Evolutionary conservation across 768 basidiomycete genomes (phyloP).

Genomic region (Rhodotorula sphaerocarpa): DNA sequence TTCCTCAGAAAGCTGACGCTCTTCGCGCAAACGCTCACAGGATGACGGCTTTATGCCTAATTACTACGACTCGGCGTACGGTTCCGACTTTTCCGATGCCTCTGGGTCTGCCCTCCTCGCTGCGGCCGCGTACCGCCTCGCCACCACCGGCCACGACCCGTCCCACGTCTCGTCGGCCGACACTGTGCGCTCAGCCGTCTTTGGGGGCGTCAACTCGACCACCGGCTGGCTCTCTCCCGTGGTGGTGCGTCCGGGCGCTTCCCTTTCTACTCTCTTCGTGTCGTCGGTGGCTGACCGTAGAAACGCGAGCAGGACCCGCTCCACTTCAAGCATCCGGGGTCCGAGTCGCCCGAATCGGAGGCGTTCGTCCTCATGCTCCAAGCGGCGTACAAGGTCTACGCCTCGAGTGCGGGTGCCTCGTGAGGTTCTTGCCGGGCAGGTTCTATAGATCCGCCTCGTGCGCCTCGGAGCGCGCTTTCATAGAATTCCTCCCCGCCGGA

Average conservation of each 20-base stretch:
- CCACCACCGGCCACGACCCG: conserved; percentile 46
- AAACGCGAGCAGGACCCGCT: conserved; percentile 58
- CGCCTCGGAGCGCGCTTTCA: no score
- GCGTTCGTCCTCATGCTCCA: conserved; percentile 70
- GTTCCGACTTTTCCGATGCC: conserved; percentile 61
- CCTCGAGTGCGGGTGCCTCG: no score
- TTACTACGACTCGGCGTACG: conserved; percentile 53
- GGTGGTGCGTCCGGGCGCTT: conserved; percentile 11
- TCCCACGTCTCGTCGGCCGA: conserved; percentile 10
- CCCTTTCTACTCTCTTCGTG: background rate
- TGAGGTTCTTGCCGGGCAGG: no score
- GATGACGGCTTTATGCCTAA: conserved; percentile 53
- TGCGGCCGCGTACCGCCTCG: conserved; percentile 64
- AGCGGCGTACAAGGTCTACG: conserved; percentile 68
- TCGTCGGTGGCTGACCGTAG: no score
- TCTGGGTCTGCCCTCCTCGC: conserved; percentile 68
- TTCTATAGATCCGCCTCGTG: no score
- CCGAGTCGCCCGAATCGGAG: conserved; percentile 63
- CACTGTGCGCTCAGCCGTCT: conserved; percentile 42
- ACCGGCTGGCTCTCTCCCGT: conserved; percentile 26
- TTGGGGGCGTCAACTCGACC: conserved; percentile 18
- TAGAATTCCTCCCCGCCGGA: no score
- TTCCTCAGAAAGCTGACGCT: no score
- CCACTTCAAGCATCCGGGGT: conserved; percentile 49
- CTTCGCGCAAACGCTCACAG: background rate